phyloP scores from a whole-genome alignment of 163 green algal genomes.

The Chloromonas sp. region DNA sequence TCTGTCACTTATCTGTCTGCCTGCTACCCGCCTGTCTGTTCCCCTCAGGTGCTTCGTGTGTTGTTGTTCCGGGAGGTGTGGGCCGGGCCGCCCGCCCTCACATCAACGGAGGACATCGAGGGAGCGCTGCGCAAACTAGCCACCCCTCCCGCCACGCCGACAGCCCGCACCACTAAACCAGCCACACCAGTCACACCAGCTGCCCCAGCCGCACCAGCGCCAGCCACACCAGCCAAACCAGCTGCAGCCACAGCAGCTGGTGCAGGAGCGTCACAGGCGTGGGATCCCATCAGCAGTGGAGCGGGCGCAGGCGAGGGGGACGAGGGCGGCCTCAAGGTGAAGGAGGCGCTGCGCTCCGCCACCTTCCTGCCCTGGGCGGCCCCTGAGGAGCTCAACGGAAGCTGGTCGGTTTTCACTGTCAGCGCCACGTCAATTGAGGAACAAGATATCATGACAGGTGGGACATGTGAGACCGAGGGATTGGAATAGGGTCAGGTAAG shows the following conservation, averaged over 20 bases:
- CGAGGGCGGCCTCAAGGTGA: background rate
- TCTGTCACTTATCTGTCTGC: no score
- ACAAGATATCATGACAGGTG: conserved; percentile 18
- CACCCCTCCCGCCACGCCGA: background rate
- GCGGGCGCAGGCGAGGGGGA: conserved; percentile 4
- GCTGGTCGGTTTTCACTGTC: conserved; percentile 42
- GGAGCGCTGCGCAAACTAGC: background rate
- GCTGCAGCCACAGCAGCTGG: background rate
- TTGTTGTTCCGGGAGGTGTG: conserved; percentile 43
- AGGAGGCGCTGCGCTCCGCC: background rate
- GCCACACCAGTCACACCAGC: no score
- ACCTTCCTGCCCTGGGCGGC: conserved; percentile 22
- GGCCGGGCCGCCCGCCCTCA: conserved; percentile 13
- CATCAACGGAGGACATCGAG: background rate
- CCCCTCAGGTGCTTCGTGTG: conserved; percentile 31
- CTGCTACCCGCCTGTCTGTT: background rate
- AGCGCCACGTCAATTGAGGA: conserved; percentile 29
- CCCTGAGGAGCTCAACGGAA: conserved; percentile 27
- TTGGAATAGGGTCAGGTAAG: no score
- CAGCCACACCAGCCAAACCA: background rate
- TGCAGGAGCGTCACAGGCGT: background rate
- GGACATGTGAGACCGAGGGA: background rate
- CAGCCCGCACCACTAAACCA: no score
- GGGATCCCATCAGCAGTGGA: background rate
- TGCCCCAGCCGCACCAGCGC: no score